Conservation (phyloP, 495 filamentous ascomycete genomes). For the Daldinia decipiens region DNA sequence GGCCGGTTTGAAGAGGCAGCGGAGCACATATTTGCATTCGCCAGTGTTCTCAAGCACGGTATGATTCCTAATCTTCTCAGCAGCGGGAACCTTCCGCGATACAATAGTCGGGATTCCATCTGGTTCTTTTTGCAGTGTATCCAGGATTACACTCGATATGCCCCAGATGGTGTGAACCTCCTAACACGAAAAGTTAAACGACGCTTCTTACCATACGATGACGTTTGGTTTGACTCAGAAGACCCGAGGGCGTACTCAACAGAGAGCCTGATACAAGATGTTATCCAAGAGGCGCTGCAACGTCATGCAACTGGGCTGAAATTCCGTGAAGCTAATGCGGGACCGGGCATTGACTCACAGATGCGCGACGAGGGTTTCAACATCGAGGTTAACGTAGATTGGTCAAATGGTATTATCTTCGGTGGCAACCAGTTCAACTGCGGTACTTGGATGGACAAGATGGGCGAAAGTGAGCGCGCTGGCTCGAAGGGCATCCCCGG, state of each 20-base stretch:
- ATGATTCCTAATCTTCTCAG: slow-evolving; percentile 97
- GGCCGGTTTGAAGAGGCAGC: slow-evolving; percentile 87
- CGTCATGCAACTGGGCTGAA: slow-evolving; percentile 88
- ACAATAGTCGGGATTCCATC: slow-evolving; percentile 94
- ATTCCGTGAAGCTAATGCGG: slow-evolving; percentile 95
- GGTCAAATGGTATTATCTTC: slow-evolving; percentile 91
- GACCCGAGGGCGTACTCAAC: slow-evolving; percentile 88
- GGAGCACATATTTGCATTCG: slow-evolving; percentile 95
- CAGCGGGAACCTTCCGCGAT: slow-evolving; percentile 87
- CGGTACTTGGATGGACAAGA: slow-evolving; percentile 99
- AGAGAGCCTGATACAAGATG: slow-evolving; percentile 80
- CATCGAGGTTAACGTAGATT: slow-evolving; percentile 89
- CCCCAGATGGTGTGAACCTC: slow-evolving; percentile 77
- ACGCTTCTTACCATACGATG: slow-evolving; percentile 94
- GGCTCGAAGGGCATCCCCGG: slow-evolving; percentile 94
- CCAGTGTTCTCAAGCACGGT: slow-evolving; percentile 95
- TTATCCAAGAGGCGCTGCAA: slow-evolving; percentile 93
- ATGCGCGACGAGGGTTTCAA: slow-evolving; percentile 95
- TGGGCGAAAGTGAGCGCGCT: slow-evolving; percentile 95
- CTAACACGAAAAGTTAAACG: slow-evolving; percentile 80
- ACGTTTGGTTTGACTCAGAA: slow-evolving; percentile 85
- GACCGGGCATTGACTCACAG: slow-evolving; percentile 84
- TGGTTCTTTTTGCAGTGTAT: slow-evolving; percentile 98
- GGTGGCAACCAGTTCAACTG: slow-evolving; percentile 95
- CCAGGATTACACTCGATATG: slow-evolving; percentile 90